Conservation (phyloP, 1,284 basidiomycete species). For the Papiliotrema fonsecae region DNA sequence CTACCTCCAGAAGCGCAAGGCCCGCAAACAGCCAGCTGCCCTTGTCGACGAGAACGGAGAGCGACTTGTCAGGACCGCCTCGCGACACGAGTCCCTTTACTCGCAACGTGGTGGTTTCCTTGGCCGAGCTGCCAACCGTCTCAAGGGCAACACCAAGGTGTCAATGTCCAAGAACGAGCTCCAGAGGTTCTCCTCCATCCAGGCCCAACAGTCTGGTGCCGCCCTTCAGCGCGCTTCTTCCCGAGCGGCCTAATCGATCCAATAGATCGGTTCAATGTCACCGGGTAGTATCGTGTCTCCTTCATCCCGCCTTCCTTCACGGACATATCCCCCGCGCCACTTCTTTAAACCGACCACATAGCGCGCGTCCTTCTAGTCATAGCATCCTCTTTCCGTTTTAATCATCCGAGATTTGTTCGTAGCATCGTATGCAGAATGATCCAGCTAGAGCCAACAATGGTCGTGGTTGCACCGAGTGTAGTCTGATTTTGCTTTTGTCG, state of each 20-base stretch:
- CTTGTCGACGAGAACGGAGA: slow-evolving; percentile 57
- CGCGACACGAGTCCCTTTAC: slow-evolving; percentile 91
- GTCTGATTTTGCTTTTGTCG: too few species aligned
- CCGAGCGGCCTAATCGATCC: slow-evolving; percentile 9
- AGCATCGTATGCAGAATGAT: slow-evolving; percentile 6
- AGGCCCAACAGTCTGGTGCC: slow-evolving; percentile 49
- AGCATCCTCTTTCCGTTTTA: background rate
- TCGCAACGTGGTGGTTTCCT: slow-evolving; percentile 49
- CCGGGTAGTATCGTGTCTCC: background rate
- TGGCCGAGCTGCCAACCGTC: slow-evolving; percentile 38
- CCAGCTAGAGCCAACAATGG: slow-evolving; percentile 2
- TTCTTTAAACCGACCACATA: too few species aligned
- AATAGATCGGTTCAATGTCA: too few species aligned
- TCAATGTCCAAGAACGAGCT: slow-evolving; percentile 51
- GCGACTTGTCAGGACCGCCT: slow-evolving; percentile 78
- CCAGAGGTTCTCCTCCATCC: slow-evolving; percentile 46
- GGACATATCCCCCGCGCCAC: background rate
- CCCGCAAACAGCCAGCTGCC: slow-evolving; percentile 49
- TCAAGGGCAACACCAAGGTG: slow-evolving; percentile 46
- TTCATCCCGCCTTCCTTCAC: background rate
- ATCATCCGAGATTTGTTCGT: background rate
- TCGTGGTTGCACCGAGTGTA: too few species aligned
- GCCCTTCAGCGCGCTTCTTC: slow-evolving; percentile 39
- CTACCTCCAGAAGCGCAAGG: slow-evolving; percentile 68
- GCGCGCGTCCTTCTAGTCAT: too few species aligned